These are phyloP conservation scores for Populus tremula DNA, from an alignment of 345 rosid genomes.

Conservation along the genomic window DNA sequence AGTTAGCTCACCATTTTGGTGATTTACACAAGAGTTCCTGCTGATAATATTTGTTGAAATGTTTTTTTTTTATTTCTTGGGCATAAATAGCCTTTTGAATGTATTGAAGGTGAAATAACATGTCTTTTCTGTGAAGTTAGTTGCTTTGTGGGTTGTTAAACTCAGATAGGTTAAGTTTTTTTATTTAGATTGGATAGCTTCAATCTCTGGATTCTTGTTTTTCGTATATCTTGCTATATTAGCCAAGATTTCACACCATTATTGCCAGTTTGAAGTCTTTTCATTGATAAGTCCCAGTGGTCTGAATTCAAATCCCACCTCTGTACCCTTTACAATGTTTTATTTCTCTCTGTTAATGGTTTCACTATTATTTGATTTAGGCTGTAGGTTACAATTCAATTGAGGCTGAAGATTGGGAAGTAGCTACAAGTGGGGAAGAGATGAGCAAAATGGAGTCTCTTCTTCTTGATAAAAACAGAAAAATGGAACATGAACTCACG, in stretches of 20 bases:
- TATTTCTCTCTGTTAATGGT: constrained; percentile 11
- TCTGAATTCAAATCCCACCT: too few relatives aligned
- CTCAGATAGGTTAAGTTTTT: too few relatives aligned
- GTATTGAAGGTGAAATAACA: too few relatives aligned
- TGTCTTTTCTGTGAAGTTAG: too few relatives aligned
- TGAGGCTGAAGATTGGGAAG: constrained; percentile 99
- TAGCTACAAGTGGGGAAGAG: constrained; percentile 85
- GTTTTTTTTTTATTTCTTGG: background rate
- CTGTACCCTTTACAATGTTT: background rate
- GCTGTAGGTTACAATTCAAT: constrained; percentile 95
- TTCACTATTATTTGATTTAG: constrained; percentile 36
- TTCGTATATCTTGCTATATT: too few relatives aligned
- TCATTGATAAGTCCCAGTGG: too few relatives aligned
- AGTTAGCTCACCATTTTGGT: constrained; percentile 3
- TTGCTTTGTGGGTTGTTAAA: too few relatives aligned
- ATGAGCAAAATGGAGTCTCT: constrained; percentile 99
- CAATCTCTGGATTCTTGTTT: too few relatives aligned
- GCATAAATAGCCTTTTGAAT: background rate
- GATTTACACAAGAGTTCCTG: background rate
- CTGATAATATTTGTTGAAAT: background rate
- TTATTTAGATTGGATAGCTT: too few relatives aligned
- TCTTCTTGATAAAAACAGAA: constrained; percentile 94
- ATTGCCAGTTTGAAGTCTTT: too few relatives aligned
- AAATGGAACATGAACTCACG: constrained; percentile 95
- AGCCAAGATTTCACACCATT: too few relatives aligned